phyloP scores from a whole-genome alignment of 2,329 filamentous ascomycete genomes.

The Alternaria alternata region DNA sequence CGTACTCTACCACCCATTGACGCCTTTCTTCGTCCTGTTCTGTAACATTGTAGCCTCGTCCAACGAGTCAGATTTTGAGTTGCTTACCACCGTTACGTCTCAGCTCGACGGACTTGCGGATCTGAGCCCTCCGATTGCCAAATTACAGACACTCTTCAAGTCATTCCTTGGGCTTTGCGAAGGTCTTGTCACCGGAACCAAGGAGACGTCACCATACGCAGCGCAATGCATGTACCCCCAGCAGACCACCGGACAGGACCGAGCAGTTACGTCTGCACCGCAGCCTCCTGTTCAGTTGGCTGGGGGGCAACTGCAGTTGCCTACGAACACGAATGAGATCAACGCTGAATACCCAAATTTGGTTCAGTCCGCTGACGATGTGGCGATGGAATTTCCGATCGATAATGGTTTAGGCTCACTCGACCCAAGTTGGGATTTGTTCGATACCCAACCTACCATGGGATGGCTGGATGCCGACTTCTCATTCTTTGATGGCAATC shows the following conservation, averaged over 20 bases:
- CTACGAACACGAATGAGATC: neutral
- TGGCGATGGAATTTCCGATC: too few species aligned
- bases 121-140: conserved; percentile 19
- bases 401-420: neutral
- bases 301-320: neutral
- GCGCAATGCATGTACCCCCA: neutral
- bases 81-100: conserved; percentile 21
- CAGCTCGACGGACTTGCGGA: conserved; percentile 23
- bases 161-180: conserved; percentile 26
- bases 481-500: conserved; percentile 17
- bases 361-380: too few species aligned
- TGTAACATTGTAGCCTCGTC: conserved; percentile 32
- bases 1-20: conserved; percentile 30
- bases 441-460: conserved; percentile 32
- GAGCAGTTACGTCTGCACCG: neutral
- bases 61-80: conserved; percentile 20
- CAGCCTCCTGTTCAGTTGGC: neutral
- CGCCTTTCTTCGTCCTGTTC: conserved; percentile 33
- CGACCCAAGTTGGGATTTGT: conserved; percentile 25
- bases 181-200: conserved; percentile 13
- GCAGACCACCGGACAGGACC: neutral
- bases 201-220: neutral
- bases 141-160: conserved; percentile 25
- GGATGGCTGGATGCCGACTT: conserved; percentile 35
- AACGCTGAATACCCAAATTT: too few species aligned